Percentiles rank a stretch among this genome's conserved stretches.
Conservation (phyloP, 306 rosid genomes). For the Glycine tomentella region DNA sequence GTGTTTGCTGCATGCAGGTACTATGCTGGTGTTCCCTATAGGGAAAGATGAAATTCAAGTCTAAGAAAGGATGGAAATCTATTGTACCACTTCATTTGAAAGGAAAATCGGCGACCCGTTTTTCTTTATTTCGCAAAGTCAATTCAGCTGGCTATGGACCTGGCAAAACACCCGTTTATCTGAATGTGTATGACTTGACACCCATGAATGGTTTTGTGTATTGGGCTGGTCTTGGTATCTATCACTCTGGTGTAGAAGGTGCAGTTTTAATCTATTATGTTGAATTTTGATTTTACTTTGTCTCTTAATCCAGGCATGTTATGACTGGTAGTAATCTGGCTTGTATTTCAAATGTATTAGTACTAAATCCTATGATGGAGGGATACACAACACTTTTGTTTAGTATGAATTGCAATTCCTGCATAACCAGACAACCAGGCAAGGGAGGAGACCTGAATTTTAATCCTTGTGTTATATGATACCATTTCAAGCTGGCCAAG, state of each 20-base stretch:
- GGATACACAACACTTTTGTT: background rate
- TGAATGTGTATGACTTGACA: constrained; percentile 94
- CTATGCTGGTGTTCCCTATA: constrained; percentile 42
- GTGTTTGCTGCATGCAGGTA: constrained; percentile 52
- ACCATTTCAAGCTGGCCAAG: background rate
- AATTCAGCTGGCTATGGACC: constrained; percentile 70
- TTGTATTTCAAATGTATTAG: constrained; percentile 8
- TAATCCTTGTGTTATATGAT: constrained; percentile 16
- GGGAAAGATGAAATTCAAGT: constrained; percentile 73
- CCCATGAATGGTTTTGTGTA: constrained; percentile 93
- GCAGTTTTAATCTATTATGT: constrained; percentile 22
- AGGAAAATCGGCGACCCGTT: constrained; percentile 73
- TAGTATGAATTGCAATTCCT: constrained; percentile 24
- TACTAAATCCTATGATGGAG: background rate
- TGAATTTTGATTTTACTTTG: constrained; percentile 17
- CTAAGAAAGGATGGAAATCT: constrained; percentile 87
- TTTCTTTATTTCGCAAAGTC: constrained; percentile 75
- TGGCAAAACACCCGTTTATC: constrained; percentile 81
- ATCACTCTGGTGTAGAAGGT: constrained; percentile 99
- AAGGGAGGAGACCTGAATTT: background rate
- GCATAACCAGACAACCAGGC: background rate
- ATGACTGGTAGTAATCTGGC: constrained; percentile 1
- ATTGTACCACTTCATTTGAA: constrained; percentile 73
- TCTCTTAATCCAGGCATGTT: constrained; percentile 7
- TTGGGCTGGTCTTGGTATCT: constrained; percentile 98